A percentile compares a stretch with the other conserved stretches of the same genome.
Conservation (phyloP, 2,329 filamentous ascomycete species). For the Cryoendolithus antarcticus region DNA sequence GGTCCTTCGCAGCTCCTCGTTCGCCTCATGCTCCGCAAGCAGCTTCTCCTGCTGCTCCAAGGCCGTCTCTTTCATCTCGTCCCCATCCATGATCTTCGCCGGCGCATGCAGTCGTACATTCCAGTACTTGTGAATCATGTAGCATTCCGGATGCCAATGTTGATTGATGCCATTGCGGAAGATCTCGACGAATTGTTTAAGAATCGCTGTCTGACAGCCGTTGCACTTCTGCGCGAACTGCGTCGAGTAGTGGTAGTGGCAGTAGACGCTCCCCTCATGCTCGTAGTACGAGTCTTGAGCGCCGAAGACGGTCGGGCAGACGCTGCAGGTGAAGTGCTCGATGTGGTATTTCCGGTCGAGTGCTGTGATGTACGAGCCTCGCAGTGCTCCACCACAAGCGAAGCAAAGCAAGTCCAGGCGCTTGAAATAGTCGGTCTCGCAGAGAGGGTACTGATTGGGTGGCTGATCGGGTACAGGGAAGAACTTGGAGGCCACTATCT, state of each 20-base stretch:
- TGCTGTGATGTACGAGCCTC: slow-evolving; percentile 95
- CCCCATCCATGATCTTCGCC: slow-evolving; percentile 27
- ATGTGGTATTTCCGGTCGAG: slow-evolving; percentile 98
- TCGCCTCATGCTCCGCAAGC: slow-evolving; percentile 41
- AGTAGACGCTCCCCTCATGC: slow-evolving; percentile 91
- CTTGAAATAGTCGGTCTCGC: slow-evolving; percentile 95
- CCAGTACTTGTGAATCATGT: slow-evolving; percentile 99
- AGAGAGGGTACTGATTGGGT: slow-evolving; percentile 83
- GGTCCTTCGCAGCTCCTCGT: slow-evolving; percentile 55
- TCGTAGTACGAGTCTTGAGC: slow-evolving; percentile 98
- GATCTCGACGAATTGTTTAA: slow-evolving; percentile 98
- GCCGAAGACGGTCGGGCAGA: slow-evolving; percentile 95
- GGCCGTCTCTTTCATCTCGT: slow-evolving; percentile 14
- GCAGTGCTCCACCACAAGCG: slow-evolving; percentile 80
- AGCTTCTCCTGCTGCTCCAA: slow-evolving; percentile 19
- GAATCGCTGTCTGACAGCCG: slow-evolving; percentile 88
- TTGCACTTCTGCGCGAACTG: slow-evolving; percentile 94
- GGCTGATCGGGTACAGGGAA: slow-evolving; percentile 91
- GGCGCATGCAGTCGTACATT: slow-evolving; percentile 63
- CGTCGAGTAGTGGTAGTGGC: slow-evolving; percentile 97
- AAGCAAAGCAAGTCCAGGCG: slow-evolving; percentile 82
- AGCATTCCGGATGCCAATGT: slow-evolving; percentile 98
- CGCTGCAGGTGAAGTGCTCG: slow-evolving; percentile 95
- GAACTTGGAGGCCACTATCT: slow-evolving; percentile 97
- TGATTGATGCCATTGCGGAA: slow-evolving; percentile 96